Base-by-base conservation (phyloP, 495 filamentous ascomycete genomes). In the Trichoderma asperelloides region DNA sequence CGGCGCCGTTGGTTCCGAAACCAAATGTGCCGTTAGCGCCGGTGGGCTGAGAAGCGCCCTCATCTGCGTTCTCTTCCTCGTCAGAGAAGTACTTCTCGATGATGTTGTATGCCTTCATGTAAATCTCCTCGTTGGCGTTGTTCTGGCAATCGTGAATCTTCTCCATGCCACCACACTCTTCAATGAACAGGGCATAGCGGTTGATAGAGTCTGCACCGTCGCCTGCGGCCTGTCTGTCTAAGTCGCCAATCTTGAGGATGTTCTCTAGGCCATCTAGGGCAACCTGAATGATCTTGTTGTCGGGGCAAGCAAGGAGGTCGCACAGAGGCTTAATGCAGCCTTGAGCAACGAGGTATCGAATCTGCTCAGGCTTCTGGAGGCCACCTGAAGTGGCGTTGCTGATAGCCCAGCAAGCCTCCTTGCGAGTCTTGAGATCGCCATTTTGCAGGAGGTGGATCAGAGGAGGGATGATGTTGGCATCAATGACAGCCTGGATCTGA, bases 61-160 rank as follows among this genome's bases (percentile, higher is more conserved):
- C 91, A 70, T 86, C 89, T 66, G 83, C 91, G 68, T 86, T 88
- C 73, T 96, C 96, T 15, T 97, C 95, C 71, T 98, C 95, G 75
- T 99, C 96, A 1, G 93, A 96, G 85, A 99, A 99, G 84, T 99
- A 98, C 82, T 97, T 97, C 86, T 98, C 96, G 73, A 99, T 99
- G 80, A 99, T 98, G 83, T 95, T 97, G 84, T 97, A 99, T 0
- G 96, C 96, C 87, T 99, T 99, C 95, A 99, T 97, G 85, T 99
- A 99, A 72, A 99, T 99, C 81, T 99, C 96, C 80, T 98, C 96
- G 80, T 99, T 99, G 80, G 96, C 94, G 72, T 99, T 99, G 80
- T 94, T 97, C 83, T 99, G 96, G 86, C 95, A 97, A 71, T 97
- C 93, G 78, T 99, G 96, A 73, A 99, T 97, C 88, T 97, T 98